Base-by-base conservation (phyloP, 2,329 filamentous ascomycete genomes). In the Ophiostoma triangulosporum region DNA sequence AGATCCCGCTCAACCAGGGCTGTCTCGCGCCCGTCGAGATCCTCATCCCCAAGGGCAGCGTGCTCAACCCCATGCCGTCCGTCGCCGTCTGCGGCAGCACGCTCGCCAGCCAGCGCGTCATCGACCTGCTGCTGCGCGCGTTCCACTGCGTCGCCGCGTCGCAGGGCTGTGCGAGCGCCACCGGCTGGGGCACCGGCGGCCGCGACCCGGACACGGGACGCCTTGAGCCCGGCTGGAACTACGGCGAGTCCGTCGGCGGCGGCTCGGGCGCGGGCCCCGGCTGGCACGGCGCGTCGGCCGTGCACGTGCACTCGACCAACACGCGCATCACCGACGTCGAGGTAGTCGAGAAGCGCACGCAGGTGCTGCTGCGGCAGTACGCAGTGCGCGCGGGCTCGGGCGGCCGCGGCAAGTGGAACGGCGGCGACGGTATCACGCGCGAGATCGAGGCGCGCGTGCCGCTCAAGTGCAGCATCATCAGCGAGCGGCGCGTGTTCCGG, bases 11-110 rank as follows among this genome's bases (percentile, higher is more conserved):
- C 1, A 70, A 70, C 56, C 62, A 70, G 56, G 68, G 68, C 20
- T 69, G 67, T 40, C 60, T 70, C 2, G 49, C 60, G 0, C 67
- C 68, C 0, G 63, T 68, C n/a, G 58, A 64, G n/a, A 62, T 70
- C 29, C 54, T 55, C n/a, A 61, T 67, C 0, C 68, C 68, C 5
- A 53, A 56, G 17, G 62, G 63, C 12, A 62, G 60, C 2, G 57
- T 69, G 14, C 62, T 70, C 3, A 65, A 64, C 33, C 68, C 68
- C 1, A 62, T 49, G 2, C 32, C 50, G 32, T 53, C 43, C 6
- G 56, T 60, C 0, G 61, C 66, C 0, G 54, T 60, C 32, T 66
- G 63, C 2, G 68, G 61, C 83, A 88, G 0, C 58, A 66, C 58
- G 50, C 26, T 58, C 3, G 64, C 64, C 4, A 64, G 61, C 8